Evolutionary conservation across 768 basidiomycete genomes (phyloP).

Genomic region (Mycena maculata): DNA sequence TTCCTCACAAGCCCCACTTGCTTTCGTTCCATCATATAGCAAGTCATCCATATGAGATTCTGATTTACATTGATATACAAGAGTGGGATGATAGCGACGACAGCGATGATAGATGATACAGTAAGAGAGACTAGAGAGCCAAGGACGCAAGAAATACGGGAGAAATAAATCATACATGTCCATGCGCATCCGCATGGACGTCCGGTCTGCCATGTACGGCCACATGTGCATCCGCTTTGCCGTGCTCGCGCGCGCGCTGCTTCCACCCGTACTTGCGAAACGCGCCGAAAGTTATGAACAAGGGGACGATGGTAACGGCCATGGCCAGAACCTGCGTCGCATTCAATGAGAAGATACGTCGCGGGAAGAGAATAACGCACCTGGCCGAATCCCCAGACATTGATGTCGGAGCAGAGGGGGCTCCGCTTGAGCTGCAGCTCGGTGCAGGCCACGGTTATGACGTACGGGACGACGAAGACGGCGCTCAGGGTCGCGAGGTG

Average conservation of each 20-base stretch:
- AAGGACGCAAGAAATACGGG: not conserved
- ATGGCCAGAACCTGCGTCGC: slow-evolving; percentile 18
- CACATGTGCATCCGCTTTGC: not conserved
- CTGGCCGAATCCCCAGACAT: slow-evolving; percentile 44
- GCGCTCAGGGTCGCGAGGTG: not conserved
- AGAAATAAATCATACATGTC: no score
- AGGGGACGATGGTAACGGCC: slow-evolving; percentile 31
- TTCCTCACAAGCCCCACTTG: no score
- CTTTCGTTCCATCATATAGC: no score
- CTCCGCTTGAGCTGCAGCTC: slow-evolving; percentile 33
- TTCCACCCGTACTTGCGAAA: slow-evolving; percentile 28
- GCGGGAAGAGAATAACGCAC: slow-evolving; percentile 17
- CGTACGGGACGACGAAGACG: slow-evolving; percentile 7
- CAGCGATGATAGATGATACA: no score
- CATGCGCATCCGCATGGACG: no score
- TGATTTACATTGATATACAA: not conserved
- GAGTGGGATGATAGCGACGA: not conserved
- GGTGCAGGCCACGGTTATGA: slow-evolving; percentile 6
- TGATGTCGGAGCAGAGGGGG: slow-evolving; percentile 17
- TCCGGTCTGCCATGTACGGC: no score
- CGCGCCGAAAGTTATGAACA: slow-evolving; percentile 23
- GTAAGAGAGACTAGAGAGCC: not conserved
- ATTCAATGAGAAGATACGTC: not conserved
- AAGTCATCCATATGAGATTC: no score
- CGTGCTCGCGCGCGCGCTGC: slow-evolving; percentile 20